A percentile compares a stretch with the other conserved stretches of the same genome.
Evolutionary conservation across 106 monocot genomes (phyloP).

Genomic region (Alisma plantagoaquatica): DNA sequence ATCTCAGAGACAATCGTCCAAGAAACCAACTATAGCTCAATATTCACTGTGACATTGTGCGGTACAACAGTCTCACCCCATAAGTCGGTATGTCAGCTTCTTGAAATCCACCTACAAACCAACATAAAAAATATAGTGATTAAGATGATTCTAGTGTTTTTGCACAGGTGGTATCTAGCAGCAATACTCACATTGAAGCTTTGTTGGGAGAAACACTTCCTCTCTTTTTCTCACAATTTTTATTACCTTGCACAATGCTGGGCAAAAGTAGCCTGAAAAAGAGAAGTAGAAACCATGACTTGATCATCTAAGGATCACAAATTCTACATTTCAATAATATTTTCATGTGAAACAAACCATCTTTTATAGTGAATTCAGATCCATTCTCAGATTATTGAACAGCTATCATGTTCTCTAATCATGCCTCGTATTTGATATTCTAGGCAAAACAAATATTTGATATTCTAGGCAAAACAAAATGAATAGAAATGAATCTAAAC

Average conservation of each 20-base stretch:
- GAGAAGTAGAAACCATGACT: not conserved
- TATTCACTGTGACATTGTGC: constrained; percentile 37
- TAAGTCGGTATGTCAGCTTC: constrained; percentile 43
- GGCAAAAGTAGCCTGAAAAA: constrained; percentile 41
- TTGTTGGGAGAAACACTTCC: constrained; percentile 62
- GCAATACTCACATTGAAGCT: constrained; percentile 52
- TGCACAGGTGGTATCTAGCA: not conserved
- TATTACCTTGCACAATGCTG: constrained; percentile 52
- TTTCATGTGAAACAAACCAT: constrained; percentile 54
- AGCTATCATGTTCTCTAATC: constrained; percentile 56
- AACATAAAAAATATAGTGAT: not conserved
- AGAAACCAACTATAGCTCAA: constrained; percentile 55
- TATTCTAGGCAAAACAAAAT: no score
- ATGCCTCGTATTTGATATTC: constrained; percentile 73
- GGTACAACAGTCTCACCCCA: constrained; percentile 50
- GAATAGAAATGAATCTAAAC: no score
- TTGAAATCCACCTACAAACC: constrained; percentile 45
- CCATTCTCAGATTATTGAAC: constrained; percentile 55
- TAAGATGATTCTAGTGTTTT: not conserved
- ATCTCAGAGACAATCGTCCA: constrained; percentile 72
- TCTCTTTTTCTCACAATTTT: constrained; percentile 73
- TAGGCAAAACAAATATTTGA: no score
- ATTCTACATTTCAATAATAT: not conserved
- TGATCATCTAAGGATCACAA: not conserved
- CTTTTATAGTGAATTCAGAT: constrained; percentile 72